Evolutionary conservation across 2,329 filamentous ascomycete species (phyloP).

Genomic region (Colletotrichum chrysophilum): DNA sequence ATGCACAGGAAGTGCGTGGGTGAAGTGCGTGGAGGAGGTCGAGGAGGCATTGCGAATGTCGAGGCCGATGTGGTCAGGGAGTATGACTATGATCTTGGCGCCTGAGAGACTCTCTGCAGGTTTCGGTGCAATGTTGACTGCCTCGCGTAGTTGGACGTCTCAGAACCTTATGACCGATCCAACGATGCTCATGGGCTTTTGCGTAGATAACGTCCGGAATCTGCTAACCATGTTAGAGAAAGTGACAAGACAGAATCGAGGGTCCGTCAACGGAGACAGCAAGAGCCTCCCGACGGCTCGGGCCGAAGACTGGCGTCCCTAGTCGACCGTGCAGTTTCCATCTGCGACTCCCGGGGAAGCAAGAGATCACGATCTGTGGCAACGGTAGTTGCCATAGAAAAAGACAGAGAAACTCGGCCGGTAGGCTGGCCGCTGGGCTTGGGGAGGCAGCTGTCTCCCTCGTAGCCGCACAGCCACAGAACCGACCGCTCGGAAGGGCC

Average conservation of each 20-base stretch:
- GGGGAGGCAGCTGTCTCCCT: neutral
- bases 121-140: neutral
- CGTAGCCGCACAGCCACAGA: neutral
- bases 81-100: neutral
- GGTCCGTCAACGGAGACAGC: neutral
- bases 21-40: constrained; percentile 38
- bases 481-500: neutral
- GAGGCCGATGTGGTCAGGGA: neutral
- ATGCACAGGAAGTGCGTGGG: constrained; percentile 80
- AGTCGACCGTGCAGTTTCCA: neutral
- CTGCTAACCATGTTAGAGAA: neutral
- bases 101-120: neutral
- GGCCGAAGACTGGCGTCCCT: neutral
- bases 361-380: neutral
- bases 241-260: neutral
- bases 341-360: neutral
- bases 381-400: neutral
- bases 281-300: neutral
- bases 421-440: neutral
- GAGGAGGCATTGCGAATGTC: constrained; percentile 38
- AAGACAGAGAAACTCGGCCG: neutral
- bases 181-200: neutral
- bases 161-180: neutral
- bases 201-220: neutral
- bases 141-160: neutral